These are phyloP conservation scores for Colletotrichum tabaci DNA, from an alignment of 2,329 filamentous ascomycete genomes.

Conservation along the genomic window DNA sequence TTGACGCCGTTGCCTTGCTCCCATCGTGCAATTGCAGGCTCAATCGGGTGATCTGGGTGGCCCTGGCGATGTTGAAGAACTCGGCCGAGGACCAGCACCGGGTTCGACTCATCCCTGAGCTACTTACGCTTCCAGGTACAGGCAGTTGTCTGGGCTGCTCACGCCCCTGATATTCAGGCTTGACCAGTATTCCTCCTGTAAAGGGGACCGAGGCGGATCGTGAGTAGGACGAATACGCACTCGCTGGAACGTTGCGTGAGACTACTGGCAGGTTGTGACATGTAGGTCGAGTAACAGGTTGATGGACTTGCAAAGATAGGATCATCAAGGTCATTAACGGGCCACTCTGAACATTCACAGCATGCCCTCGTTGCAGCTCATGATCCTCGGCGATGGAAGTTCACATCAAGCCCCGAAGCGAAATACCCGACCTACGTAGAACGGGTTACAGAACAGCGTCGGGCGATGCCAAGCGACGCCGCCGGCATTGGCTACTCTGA, in stretches of 20 bases:
- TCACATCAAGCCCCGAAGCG: background rate
- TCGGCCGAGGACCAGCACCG: slow-evolving; percentile 66
- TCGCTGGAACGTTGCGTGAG: slow-evolving; percentile 15
- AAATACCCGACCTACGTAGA: background rate
- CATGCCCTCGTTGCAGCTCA: slow-evolving; percentile 3
- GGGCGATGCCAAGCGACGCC: slow-evolving; percentile 9
- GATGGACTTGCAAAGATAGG: too few species aligned
- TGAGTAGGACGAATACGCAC: slow-evolving; percentile 38
- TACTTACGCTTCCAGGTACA: slow-evolving; percentile 64
- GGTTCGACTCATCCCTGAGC: slow-evolving; percentile 59
- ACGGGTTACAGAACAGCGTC: slow-evolving; percentile 22
- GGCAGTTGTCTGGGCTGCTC: slow-evolving; percentile 65
- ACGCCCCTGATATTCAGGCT: slow-evolving; percentile 66
- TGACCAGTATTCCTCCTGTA: slow-evolving; percentile 48
- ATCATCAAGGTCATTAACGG: background rate
- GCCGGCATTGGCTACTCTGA: slow-evolving; percentile 12
- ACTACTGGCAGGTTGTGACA: background rate
- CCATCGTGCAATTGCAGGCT: slow-evolving; percentile 64
- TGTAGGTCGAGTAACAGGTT: too few species aligned
- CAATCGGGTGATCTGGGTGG: slow-evolving; percentile 65
- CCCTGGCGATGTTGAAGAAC: slow-evolving; percentile 64
- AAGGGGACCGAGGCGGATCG: slow-evolving; percentile 22
- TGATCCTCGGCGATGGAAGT: slow-evolving; percentile 3
- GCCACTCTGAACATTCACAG: background rate
- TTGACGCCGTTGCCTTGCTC: slow-evolving; percentile 63